Percentiles rank a stretch among this genome's conserved stretches.
These are phyloP conservation scores for Candida sp. DNA, from an alignment of 1,139 yeast species.

Conservation along the genomic window DNA sequence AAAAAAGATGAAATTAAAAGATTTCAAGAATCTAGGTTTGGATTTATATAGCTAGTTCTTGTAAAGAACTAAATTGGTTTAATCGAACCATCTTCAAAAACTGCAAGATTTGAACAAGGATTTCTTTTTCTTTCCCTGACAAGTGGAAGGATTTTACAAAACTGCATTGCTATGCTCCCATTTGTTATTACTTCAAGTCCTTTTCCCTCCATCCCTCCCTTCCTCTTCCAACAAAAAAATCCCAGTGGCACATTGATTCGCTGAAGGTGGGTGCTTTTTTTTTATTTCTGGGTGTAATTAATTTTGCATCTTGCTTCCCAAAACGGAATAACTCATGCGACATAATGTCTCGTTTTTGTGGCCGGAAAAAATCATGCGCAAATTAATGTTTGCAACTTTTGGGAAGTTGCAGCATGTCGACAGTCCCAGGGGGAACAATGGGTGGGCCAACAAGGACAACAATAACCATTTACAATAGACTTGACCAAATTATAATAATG, in stretches of 20 bases:
- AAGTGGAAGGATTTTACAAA: background rate
- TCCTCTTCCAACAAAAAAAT: background rate
- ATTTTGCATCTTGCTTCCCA: background rate
- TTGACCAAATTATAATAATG: too few relatives aligned
- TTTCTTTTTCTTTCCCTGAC: constrained; percentile 3
- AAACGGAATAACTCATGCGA: background rate
- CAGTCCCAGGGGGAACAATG: background rate
- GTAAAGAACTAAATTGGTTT: background rate
- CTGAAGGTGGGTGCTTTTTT: background rate
- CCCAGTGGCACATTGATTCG: background rate
- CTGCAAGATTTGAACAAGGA: background rate
- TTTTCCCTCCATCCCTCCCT: background rate
- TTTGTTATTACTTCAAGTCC: background rate
- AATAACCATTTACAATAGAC: background rate
- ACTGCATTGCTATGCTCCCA: constrained; percentile 5
- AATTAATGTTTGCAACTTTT: background rate
- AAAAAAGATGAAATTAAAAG: background rate
- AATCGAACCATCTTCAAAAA: background rate
- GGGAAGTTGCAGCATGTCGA: background rate
- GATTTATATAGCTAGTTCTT: constrained; percentile 3
- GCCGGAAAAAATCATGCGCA: background rate
- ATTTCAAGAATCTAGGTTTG: constrained; percentile 4
- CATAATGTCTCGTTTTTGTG: background rate
- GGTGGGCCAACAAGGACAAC: background rate
- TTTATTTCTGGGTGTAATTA: background rate